Percentiles rank a stretch among this genome's conserved stretches.
Conservation (phyloP, 2,329 filamentous ascomycete species). For the Esteya vermicola region DNA sequence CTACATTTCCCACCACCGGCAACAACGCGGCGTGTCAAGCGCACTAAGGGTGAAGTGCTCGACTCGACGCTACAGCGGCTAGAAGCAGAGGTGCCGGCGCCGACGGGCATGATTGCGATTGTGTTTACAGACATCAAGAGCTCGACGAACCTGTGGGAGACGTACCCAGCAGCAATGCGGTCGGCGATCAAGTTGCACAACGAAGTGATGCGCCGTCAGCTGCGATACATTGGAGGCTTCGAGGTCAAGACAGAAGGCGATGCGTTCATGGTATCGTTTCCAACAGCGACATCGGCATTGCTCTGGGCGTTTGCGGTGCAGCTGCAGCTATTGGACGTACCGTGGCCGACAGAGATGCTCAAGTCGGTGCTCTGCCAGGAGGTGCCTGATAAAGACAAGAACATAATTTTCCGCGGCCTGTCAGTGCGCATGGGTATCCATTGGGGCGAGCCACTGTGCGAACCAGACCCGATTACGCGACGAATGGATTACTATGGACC, state of each 20-base stretch:
- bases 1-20: no score
- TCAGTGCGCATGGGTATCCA: constrained; percentile 97
- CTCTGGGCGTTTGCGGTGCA: constrained; percentile 97
- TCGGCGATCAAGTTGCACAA: constrained; percentile 97
- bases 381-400: constrained; percentile 68
- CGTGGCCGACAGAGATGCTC: constrained; percentile 88
- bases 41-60: constrained; percentile 48
- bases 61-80: constrained; percentile 80
- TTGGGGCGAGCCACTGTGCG: constrained; percentile 87
- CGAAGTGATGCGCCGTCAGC: constrained; percentile 84
- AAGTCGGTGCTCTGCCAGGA: constrained; percentile 76
- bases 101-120: constrained; percentile 79
- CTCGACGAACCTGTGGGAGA: constrained; percentile 92
- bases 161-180: constrained; percentile 86
- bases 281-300: constrained; percentile 84
- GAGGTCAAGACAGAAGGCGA: constrained; percentile 99
- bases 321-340: constrained; percentile 69
- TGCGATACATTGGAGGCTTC: constrained; percentile 88
- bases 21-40: constrained; percentile 52
- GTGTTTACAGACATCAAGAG: constrained; percentile 99
- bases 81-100: constrained; percentile 81
- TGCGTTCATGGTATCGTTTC: constrained; percentile 98
- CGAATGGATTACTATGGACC: constrained; percentile 99
- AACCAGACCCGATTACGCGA: constrained; percentile 87
- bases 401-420: constrained; percentile 81